phyloP scores from a whole-genome alignment of 2,329 filamentous ascomycete species.

The Zymoseptoria ardabiliae region DNA sequence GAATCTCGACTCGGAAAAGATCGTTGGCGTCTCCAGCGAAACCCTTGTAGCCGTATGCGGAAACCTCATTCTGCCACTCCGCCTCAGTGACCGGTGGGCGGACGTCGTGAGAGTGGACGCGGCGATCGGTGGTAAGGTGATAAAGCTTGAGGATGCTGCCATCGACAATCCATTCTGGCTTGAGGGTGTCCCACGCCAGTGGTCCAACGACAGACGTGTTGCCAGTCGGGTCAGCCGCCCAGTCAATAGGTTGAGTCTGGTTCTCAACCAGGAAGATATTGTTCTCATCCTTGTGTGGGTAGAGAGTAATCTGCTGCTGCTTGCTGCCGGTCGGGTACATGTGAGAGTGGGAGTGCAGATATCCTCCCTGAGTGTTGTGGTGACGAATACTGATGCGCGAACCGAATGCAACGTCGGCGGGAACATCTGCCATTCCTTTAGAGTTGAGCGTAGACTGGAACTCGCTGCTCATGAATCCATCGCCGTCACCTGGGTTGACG shows the following conservation, averaged over 20 bases:
- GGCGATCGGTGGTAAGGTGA: slow-evolving; percentile 74
- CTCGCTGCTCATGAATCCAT: slow-evolving; percentile 99
- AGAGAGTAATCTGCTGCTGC: slow-evolving; percentile 96
- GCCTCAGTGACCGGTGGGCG: slow-evolving; percentile 78
- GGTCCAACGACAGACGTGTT: slow-evolving; percentile 74
- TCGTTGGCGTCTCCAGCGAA: slow-evolving; percentile 97
- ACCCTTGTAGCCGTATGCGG: slow-evolving; percentile 93
- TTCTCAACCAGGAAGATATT: slow-evolving; percentile 94
- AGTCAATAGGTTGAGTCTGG: slow-evolving; percentile 76
- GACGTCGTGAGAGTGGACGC: slow-evolving; percentile 93
- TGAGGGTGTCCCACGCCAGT: slow-evolving; percentile 70
- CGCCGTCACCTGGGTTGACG: slow-evolving; percentile 89
- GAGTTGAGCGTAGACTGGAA: slow-evolving; percentile 96
- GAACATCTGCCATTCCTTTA: slow-evolving; percentile 92
- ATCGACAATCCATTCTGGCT: slow-evolving; percentile 66
- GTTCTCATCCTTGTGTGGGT: slow-evolving; percentile 98
- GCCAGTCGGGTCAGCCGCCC: slow-evolving; percentile 28
- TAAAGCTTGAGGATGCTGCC: slow-evolving; percentile 77
- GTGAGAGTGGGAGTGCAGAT: slow-evolving; percentile 90
- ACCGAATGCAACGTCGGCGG: slow-evolving; percentile 84
- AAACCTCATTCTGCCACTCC: slow-evolving; percentile 51
- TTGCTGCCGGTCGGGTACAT: slow-evolving; percentile 98
- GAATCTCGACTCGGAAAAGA: slow-evolving; percentile 87
- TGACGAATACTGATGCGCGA: slow-evolving; percentile 82
- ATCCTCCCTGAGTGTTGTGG: slow-evolving; percentile 94